Evolutionary conservation across 208 protist species (phyloP), one percentile per base, ranked within the genome.

Genomic region (Angomonas ambiguus): DNA sequence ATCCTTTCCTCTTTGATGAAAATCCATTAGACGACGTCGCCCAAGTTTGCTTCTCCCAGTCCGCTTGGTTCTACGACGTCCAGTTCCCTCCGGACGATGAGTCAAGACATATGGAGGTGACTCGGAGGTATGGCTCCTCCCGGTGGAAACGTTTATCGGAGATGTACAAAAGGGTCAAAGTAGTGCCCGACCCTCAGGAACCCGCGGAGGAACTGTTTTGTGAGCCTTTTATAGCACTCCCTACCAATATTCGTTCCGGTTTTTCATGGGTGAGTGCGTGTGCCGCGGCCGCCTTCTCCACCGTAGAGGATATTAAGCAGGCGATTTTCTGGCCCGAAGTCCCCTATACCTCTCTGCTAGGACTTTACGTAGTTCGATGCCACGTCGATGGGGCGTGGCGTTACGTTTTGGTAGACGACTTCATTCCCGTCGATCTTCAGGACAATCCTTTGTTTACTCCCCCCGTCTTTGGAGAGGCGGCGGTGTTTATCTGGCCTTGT

Each of bases 401-500:
- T 38, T 94, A 78, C 68, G 80, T 96, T 4, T 42, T 96, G 27
- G 79, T 94, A 0, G 91, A 96, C 72, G 91, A 94, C 63, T 93
- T 88, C 59, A 67, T 96, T 30, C 91, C 91, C 0, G 82, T 94
- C 6, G 77, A 94, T 65, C 60, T 48, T 24, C 65, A 80, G 30
- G 87, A 87, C 25, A 59, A 72, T 10, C 69, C 83, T 42, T 71
- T 93, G 55, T 96, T 96, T 76, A 76, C 77, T 11, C 69, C 82
- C 10, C 77, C 81, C 18, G 71, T 84, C 6, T 20, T 74, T 25
- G 34, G 51, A 8, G 48, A 53, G 4, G 72, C 24, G 3, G 51
- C 63, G 24, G 51, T 13, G 5, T 72, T 61, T 73, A 83, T 80
- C 35, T 96, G 91, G 91, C 82, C 83, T 24, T 92, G 81, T 63